Base-by-base conservation (phyloP, 345 rosid species). In the Salix dunnii region DNA sequence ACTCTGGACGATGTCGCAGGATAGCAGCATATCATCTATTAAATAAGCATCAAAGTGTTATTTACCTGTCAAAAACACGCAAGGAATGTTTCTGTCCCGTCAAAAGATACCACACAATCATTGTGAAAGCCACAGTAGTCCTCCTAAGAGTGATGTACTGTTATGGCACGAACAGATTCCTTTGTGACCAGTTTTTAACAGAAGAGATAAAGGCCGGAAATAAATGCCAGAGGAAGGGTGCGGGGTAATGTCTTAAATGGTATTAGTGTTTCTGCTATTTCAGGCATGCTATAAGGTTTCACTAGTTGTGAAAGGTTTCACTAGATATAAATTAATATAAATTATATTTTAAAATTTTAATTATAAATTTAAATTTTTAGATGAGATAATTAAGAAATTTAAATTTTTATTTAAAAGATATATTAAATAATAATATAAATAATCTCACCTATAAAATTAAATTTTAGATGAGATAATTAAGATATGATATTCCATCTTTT, bases 81-180 rank as follows among this genome's bases (percentile, higher is more conserved):
- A 68, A 33, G 58, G 80, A 81, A 69, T 81, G 74, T 69, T 68
- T 81, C 80, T 73, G 40, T 11, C 84, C 80, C 6, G 71, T 68
- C 67, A 68, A 62, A 46, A 81, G 61, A 76, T 77, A 77, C 71
- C 77, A n/a, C n/a, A n/a, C 80, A 25, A 81, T 43, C 80, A 81
- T 81, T 48, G 84, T 81, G 75, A 81, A 81, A 23, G 81, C 81
- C 38, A 77, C 76, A 21, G 84, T 74, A 69, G 84, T 81, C 38
- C 84, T 49, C 58, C 84, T 77, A 27, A 81, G 71, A 13, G 84
- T 73, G 40, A 81, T 73, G 36, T 77, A 77, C 84, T 81, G 38
- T 81, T 36, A 77, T 77, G 53, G 68, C 72, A 74, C 84, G 84
- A 25, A 81, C 78, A 38, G 78, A 64, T 65, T 81, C 84, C 84